These are phyloP conservation scores for Phaeodactylum tricornutum DNA, from an alignment of 108 stramenopile genomes.

Conservation along the genomic window DNA sequence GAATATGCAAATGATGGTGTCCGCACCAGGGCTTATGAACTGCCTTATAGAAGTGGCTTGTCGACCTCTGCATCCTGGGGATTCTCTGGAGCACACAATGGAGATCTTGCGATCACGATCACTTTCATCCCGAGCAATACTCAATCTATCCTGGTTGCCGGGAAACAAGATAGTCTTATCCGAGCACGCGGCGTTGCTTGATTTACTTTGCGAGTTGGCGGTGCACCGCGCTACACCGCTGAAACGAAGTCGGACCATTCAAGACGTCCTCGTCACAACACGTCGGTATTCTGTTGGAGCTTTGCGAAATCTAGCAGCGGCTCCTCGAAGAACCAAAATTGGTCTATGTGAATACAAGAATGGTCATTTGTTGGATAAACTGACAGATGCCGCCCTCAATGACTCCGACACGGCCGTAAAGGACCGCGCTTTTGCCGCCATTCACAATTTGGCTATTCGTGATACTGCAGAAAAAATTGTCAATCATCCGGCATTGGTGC, in stretches of 20 bases:
- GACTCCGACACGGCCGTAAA: constrained; percentile 30
- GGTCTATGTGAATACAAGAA: constrained; percentile 19
- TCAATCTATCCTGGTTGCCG: constrained; percentile 47
- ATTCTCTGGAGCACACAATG: constrained; percentile 18
- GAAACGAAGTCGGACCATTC: constrained; percentile 23
- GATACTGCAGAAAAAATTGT: constrained; percentile 40
- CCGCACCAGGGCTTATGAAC: constrained; percentile 30
- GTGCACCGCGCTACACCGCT: constrained; percentile 21
- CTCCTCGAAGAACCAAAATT: constrained; percentile 36
- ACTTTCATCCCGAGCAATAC: constrained; percentile 37
- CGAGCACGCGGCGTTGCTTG: constrained; percentile 21
- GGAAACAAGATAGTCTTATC: constrained; percentile 41
- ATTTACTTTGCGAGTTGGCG: constrained; percentile 19
- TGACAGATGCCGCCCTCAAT: constrained; percentile 29
- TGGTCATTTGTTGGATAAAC: constrained; percentile 33
- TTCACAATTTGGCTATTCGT: constrained; percentile 37
- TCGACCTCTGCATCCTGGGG: constrained; percentile 15
- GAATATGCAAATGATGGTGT: constrained; percentile 59
- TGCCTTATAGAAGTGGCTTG: constrained; percentile 22
- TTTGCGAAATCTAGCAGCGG: constrained; percentile 47
- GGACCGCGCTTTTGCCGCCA: constrained; percentile 30
- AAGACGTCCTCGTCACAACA: constrained; percentile 29
- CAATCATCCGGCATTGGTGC: constrained; percentile 24
- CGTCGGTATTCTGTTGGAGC: constrained; percentile 33
- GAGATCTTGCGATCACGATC: constrained; percentile 35